Base-by-base conservation (phyloP, 805 yeast genomes). In the Nakazawaea anatomiae region DNA sequence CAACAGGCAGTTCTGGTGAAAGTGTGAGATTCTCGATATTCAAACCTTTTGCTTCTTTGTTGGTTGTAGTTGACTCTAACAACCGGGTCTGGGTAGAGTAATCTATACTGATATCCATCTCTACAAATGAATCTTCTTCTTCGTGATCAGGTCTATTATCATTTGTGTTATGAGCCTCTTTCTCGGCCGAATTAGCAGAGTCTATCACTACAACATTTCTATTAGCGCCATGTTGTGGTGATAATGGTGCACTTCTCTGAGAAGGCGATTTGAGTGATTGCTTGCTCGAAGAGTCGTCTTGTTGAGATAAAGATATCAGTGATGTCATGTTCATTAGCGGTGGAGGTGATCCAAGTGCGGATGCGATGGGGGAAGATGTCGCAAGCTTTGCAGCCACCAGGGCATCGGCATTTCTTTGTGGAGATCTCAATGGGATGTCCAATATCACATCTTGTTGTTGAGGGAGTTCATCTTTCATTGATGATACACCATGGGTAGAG, bases 351-450 rank as follows among this genome's bases (percentile, higher is more conserved):
- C 28, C 46, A 12, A 48, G 34, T 5, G 46, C 29, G 4, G 46
- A 12, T 9, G 42, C 27, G 18, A 29, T 30, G 5, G 44, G 34
- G 11, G 36, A 38, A 11, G 40, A 12, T n/a, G 11, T 12, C 18
- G n/a, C 18, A 12, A 38, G n/a, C 14, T 12, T 11, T 38, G n/a
- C 18, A 11, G 10, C 6, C 11, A 12, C 8, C 18, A 12, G 11
- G 18, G 40, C 40, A 38, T 38, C 40, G 14, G 40, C 4, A 36
- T 44, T 31, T 39, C 52, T 32, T 42, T 50, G 46, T n/a, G 70
- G 70, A 12, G 70, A 66, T 48, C 69, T 57, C 14, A 62, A 41
- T 11, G 70, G 69, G 34, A 64, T 64, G 4, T 59, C 56, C 34
- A 61, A 52, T 32, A 58, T 35, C n/a, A 58, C 59, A 14, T 56